Evolutionary conservation across 495 filamentous ascomycete species (phyloP), one percentile per base, ranked within the genome.

Genomic region (Tuber aestivum): DNA sequence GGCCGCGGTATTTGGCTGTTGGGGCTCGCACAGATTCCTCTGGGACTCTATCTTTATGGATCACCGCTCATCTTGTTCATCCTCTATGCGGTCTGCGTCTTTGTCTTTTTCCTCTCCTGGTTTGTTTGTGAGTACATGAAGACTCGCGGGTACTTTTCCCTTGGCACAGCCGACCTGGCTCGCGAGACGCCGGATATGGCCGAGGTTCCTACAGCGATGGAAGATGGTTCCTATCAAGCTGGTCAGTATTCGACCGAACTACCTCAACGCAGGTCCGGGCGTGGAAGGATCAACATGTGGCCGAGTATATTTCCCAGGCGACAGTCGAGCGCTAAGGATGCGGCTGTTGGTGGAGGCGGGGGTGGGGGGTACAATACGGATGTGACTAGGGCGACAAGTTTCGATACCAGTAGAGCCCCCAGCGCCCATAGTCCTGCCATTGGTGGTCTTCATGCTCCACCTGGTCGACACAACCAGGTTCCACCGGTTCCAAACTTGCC

Each of bases 41-140:
- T 98, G 1, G 95, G 95, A 0, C 87, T 99, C 71, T 94, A 94
- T 6, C 87, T 99, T 18, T 99, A 97, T 80, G 95, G 95, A 23
- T 95, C 94, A 44, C 95, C 96, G 21, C 89, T 92, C 83, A 85
- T 86, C 20, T 86, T 93, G 0, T 99, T 99, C 83, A 91, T 98
- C 74, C 86, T 97, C 7, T 99, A 91, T 81, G 86, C 95, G 0
- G 76, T 97, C 1, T 92, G 77, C 41, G 71, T 77, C n/a, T 78
- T 75, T 69, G n/a, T 79, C 40, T 77, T 83, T 65, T 45, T 83
- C 48, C 44, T 81, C 16, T 38, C 45, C 69, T 83, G 81, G 81
- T 83, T 83, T 70, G 37, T 80, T 14, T 74, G 78, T 14, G 82
- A 83, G 68, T 83, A 77, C 56, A 76, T 83, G 6, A 74, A 70